These are phyloP conservation scores for Aphanomyces euteiches DNA, from an alignment of 352 stramenopile genomes.

Conservation along the genomic window DNA sequence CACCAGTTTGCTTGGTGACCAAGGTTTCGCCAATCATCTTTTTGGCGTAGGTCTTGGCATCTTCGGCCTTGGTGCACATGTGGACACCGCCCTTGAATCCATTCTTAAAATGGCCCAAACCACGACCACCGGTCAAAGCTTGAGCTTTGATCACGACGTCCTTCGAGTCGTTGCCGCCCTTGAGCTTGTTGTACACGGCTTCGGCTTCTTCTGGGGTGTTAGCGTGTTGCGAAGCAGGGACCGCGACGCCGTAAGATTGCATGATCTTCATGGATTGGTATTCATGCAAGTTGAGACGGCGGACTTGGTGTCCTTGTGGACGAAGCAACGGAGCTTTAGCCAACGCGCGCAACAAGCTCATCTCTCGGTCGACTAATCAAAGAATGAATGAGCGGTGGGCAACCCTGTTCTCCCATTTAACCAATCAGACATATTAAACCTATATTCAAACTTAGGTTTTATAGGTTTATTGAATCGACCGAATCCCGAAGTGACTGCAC, in stretches of 20 bases:
- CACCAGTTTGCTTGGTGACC: slow-evolving; percentile 94
- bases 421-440: background rate
- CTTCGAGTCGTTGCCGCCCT: slow-evolving; percentile 57
- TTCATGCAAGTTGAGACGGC: slow-evolving; percentile 91
- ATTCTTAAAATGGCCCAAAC: slow-evolving; percentile 95
- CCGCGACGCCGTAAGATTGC: slow-evolving; percentile 81
- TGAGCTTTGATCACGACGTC: slow-evolving; percentile 96
- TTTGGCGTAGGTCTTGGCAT: slow-evolving; percentile 75
- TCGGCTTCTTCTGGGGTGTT: slow-evolving; percentile 79
- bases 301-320: slow-evolving; percentile 60
- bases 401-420: slow-evolving; percentile 7
- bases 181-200: slow-evolving; percentile 75
- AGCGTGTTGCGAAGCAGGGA: slow-evolving; percentile 64
- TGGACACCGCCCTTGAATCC: slow-evolving; percentile 97
- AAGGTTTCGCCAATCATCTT: slow-evolving; percentile 93
- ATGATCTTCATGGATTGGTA: slow-evolving; percentile 94
- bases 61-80: slow-evolving; percentile 89
- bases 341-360: slow-evolving; percentile 16
- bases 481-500: too few species aligned
- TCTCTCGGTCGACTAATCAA: background rate
- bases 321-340: slow-evolving; percentile 38
- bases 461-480: too few species aligned
- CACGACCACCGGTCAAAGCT: slow-evolving; percentile 94
- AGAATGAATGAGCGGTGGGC: slow-evolving; percentile 5
- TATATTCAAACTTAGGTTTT: too few species aligned